Evolutionary conservation across 1,139 yeast species (phyloP).

Genomic region (Pichia sp.): DNA sequence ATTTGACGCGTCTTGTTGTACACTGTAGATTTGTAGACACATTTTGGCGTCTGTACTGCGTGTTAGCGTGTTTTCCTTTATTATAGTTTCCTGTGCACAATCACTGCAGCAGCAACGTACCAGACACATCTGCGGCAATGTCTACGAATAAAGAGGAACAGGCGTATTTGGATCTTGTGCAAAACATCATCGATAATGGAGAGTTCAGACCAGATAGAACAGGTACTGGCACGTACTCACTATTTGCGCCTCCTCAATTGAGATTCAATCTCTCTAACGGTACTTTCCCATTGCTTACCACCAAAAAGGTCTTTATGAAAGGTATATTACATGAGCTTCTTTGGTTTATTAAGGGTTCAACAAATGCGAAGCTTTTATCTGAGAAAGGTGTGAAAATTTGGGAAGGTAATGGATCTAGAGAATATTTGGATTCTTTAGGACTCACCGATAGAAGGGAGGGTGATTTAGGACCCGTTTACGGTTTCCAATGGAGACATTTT

Average conservation of each 20-base stretch:
- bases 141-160: constrained; percentile 63
- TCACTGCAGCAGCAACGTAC: no score
- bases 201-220: constrained; percentile 93
- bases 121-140: no score
- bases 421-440: constrained; percentile 79
- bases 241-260: constrained; percentile 94
- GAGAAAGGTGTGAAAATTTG: constrained; percentile 89
- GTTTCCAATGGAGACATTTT: constrained; percentile 99
- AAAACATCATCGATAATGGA: constrained; percentile 70
- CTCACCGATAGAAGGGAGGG: constrained; percentile 78
- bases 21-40: no score
- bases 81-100: no score
- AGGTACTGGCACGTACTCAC: constrained; percentile 87
- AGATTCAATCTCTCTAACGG: constrained; percentile 72
- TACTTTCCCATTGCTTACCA: constrained; percentile 79
- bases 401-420: constrained; percentile 99
- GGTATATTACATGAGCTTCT: constrained; percentile 84
- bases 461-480: constrained; percentile 96
- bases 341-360: constrained; percentile 89
- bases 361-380: constrained; percentile 73
- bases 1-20: no score
- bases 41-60: no score
- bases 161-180: constrained; percentile 79
- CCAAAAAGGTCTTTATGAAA: constrained; percentile 84
- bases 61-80: no score